Percentiles rank a stretch among this genome's conserved stretches.
Conservation (phyloP, 805 yeast species). For the Candida endomychidarum region DNA sequence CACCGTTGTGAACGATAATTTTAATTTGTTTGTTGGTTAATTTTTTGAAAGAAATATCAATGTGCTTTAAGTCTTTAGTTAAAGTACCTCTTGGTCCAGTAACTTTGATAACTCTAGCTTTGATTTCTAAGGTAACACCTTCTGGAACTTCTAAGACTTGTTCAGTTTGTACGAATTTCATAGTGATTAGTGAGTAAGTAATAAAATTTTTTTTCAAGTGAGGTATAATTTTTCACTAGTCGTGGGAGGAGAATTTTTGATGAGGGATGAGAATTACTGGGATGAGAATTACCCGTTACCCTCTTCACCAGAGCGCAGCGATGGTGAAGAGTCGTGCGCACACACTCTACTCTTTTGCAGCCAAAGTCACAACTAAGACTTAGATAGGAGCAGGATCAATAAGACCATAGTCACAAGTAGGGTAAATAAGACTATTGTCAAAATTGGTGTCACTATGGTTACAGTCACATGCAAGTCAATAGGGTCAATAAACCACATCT, state of each 20-base stretch:
- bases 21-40: conserved; percentile 69
- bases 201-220: conserved; percentile 4
- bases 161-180: conserved; percentile 88
- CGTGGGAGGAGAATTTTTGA: not conserved
- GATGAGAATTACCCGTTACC: conserved; percentile 1
- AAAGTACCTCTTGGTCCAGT: conserved; percentile 98
- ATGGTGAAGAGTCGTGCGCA: no score
- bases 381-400: no score
- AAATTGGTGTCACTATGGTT: no score
- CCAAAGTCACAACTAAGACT: no score
- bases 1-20: conserved; percentile 96
- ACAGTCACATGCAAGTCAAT: no score
- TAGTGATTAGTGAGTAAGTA: conserved; percentile 19
- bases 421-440: no score
- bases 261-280: conserved; percentile 2
- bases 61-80: conserved; percentile 87
- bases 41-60: conserved; percentile 90
- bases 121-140: conserved; percentile 88
- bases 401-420: no score
- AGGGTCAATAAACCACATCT: no score
- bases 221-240: conserved; percentile 2
- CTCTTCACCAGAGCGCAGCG: not conserved
- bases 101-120: conserved; percentile 86
- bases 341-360: no score
- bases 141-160: conserved; percentile 84